Percentiles rank a stretch among this genome's conserved stretches.
Conservation (phyloP, 2,329 filamentous ascomycete species). For the Moelleriella libera region DNA sequence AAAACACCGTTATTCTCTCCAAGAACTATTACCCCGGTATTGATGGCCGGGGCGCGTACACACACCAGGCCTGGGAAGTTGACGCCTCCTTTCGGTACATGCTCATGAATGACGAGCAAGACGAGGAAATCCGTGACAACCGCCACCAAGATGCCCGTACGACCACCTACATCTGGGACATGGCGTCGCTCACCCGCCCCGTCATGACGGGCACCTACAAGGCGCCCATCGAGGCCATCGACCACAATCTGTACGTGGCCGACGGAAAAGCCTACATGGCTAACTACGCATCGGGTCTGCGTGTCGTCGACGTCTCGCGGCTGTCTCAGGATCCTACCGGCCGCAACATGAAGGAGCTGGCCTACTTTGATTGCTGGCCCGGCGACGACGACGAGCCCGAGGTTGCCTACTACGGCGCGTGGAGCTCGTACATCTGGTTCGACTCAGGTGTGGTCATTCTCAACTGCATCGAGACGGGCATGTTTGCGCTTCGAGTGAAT, state of each 20-base stretch:
- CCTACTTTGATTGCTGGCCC: constrained; percentile 32
- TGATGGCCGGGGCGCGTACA: constrained; percentile 26
- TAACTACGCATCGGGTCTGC: constrained; percentile 33
- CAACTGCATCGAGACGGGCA: constrained; percentile 34
- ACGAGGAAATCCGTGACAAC: constrained; percentile 28
- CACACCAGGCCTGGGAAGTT: constrained; percentile 40
- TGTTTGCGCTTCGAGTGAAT: constrained; percentile 23
- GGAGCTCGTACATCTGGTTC: constrained; percentile 32
- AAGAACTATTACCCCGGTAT: constrained; percentile 34
- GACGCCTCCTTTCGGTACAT: constrained; percentile 25
- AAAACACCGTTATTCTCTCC: constrained; percentile 28
- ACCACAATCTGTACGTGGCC: constrained; percentile 31
- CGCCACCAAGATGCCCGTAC: constrained; percentile 23
- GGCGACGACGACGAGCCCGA: constrained; percentile 23
- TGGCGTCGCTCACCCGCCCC: constrained; percentile 23
- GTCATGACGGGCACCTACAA: constrained; percentile 24
- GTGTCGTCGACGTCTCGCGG: constrained; percentile 18
- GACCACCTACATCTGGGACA: constrained; percentile 35
- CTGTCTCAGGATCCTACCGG: constrained; percentile 22
- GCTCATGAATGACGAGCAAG: constrained; percentile 37
- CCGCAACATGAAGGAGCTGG: constrained; percentile 22
- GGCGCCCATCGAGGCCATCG: constrained; percentile 21
- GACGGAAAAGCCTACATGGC: constrained; percentile 27
- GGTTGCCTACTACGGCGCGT: constrained; percentile 26
- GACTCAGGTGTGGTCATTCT: constrained; percentile 28